Evolutionary conservation across 1,284 basidiomycete genomes (phyloP).

Genomic region (Cryptococcus sp.): DNA sequence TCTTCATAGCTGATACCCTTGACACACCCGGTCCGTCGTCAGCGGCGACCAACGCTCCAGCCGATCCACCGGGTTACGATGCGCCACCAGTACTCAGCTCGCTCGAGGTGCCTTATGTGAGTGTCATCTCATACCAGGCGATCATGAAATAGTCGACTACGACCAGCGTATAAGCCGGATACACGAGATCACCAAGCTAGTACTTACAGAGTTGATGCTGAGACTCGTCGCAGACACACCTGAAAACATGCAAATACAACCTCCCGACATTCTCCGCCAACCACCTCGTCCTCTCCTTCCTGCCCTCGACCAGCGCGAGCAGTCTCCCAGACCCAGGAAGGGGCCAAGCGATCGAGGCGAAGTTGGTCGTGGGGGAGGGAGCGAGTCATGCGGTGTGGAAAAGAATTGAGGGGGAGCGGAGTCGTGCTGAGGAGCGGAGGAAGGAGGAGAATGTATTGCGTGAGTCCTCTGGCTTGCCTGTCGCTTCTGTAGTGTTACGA

Average conservation of each 20-base stretch:
- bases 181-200: too few relatives aligned
- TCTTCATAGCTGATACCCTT: constrained; percentile 28
- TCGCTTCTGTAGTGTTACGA: too few relatives aligned
- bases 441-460: constrained; percentile 37
- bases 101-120: constrained; percentile 41
- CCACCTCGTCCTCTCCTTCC: constrained; percentile 39
- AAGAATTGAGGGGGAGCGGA: constrained; percentile 45
- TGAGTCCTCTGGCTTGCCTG: constrained; percentile 23
- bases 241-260: constrained; percentile 35
- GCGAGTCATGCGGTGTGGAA: constrained; percentile 46
- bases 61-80: constrained; percentile 16
- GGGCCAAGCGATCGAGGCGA: constrained; percentile 34
- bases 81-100: constrained; percentile 28
- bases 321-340: constrained; percentile 38
- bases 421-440: constrained; percentile 23
- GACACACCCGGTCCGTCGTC: constrained; percentile 12
- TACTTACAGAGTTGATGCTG: background rate
- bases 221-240: constrained; percentile 13
- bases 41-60: constrained; percentile 3
- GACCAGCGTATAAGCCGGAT: too few relatives aligned
- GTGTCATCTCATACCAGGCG: constrained; percentile 4
- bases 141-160: too few relatives aligned
- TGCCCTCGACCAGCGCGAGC: constrained; percentile 26
- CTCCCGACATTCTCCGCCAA: constrained; percentile 46
- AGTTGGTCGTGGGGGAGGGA: constrained; percentile 41